A percentile compares a stretch with the other conserved stretches of the same genome.
Evolutionary conservation across 23 red algal species (phyloP).

Genomic region (Cyanidiococcus yangmingshanensis): DNA sequence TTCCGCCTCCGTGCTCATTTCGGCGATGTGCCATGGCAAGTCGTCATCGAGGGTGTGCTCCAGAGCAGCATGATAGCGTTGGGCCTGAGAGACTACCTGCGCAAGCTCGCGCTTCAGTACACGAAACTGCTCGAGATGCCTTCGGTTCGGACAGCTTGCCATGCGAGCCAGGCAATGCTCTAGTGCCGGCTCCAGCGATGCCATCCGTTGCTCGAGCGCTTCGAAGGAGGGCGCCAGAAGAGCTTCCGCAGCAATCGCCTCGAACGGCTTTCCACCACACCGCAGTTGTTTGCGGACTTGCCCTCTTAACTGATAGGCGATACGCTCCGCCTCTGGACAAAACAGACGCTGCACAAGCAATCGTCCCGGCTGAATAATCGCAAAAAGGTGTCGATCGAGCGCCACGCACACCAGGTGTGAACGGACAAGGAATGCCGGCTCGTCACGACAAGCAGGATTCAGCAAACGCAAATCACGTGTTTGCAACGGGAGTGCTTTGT

Average conservation of each 20-base stretch:
- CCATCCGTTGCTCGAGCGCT: background rate
- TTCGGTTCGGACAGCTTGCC: background rate
- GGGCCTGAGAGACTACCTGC: background rate
- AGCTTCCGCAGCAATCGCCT: background rate
- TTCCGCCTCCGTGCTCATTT: background rate
- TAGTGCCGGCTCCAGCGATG: background rate
- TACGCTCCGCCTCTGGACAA: background rate
- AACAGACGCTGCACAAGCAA: background rate
- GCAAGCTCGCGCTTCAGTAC: background rate
- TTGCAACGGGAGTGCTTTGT: background rate
- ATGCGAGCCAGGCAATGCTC: background rate
- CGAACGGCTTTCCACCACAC: background rate
- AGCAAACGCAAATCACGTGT: conserved; percentile 17
- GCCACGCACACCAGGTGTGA: background rate
- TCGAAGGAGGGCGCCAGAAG: background rate
- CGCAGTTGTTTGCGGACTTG: background rate
- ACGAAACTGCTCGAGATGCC: background rate
- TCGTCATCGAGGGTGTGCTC: background rate
- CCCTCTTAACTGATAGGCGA: background rate
- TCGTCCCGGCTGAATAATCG: background rate
- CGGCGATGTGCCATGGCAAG: background rate
- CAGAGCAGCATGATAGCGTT: background rate
- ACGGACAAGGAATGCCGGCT: background rate
- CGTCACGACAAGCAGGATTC: background rate
- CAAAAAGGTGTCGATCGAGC: background rate